Evolutionary conservation across 176 grass and related monocot species (phyloP).

Genomic region (Aegilops speltoides): DNA sequence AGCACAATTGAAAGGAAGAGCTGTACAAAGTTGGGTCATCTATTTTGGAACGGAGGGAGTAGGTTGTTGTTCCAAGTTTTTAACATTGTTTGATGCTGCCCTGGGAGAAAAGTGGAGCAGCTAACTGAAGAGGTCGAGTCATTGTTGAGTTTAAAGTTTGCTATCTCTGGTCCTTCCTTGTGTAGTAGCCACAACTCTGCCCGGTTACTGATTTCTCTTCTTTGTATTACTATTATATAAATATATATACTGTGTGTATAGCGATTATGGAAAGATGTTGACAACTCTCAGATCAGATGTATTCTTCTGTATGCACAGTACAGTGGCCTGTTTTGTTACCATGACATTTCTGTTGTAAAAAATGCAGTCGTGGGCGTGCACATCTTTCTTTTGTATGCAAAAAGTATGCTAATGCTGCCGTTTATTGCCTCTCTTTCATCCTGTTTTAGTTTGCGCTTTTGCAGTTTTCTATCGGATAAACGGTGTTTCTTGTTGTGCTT

Average conservation of each 20-base stretch:
- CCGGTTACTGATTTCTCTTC: background rate
- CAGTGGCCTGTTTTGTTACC: background rate
- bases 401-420: background rate
- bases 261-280: background rate
- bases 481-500: no score
- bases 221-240: background rate
- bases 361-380: background rate
- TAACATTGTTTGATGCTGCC: slow-evolving; percentile 30
- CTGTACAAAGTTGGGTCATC: background rate
- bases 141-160: background rate
- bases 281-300: background rate
- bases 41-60: background rate
- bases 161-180: background rate
- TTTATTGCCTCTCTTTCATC: background rate
- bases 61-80: background rate
- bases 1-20: background rate
- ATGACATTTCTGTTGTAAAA: background rate
- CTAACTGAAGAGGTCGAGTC: slow-evolving; percentile 85
- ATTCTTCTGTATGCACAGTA: background rate
- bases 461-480: no score
- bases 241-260: background rate
- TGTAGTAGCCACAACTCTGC: background rate
- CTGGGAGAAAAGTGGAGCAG: slow-evolving; percentile 90
- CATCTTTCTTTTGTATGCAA: background rate
- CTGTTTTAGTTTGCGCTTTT: background rate